These are phyloP conservation scores for Elsinoe perseae DNA, from an alignment of 2,329 filamentous ascomycete species.

Conservation along the genomic window DNA sequence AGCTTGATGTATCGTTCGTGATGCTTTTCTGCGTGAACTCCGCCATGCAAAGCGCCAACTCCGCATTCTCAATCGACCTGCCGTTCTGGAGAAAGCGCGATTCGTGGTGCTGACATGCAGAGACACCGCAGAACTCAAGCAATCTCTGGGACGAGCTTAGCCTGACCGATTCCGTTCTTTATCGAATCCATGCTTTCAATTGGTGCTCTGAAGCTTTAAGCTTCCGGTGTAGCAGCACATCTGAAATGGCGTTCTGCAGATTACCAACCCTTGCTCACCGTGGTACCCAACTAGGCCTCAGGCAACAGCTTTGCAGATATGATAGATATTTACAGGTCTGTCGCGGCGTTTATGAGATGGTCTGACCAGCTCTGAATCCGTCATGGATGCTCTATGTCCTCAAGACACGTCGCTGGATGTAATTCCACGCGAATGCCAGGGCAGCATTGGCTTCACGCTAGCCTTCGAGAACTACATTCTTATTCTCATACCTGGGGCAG, in stretches of 20 bases:
- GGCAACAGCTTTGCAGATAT: conserved; percentile 1
- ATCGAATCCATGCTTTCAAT: not conserved
- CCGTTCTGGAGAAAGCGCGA: conserved; percentile 4
- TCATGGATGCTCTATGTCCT: conserved; percentile 9
- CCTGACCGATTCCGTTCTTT: not conserved
- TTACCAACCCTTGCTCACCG: not conserved
- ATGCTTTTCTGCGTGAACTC: not conserved
- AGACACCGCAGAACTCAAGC: conserved; percentile 12
- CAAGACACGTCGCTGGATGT: conserved; percentile 5
- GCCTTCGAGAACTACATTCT: conserved; percentile 27
- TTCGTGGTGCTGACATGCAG: conserved; percentile 1
- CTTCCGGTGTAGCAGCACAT: not conserved
- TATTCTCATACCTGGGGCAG: conserved; percentile 24
- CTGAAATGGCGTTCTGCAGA: not conserved
- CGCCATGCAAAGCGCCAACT: not conserved
- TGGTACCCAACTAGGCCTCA: not conserved
- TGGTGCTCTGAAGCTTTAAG: not conserved
- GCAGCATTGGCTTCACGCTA: conserved; percentile 27
- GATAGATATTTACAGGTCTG: not conserved
- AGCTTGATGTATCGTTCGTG: not conserved
- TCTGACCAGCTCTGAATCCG: not conserved
- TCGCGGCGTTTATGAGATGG: not conserved
- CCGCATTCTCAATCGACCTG: not conserved
- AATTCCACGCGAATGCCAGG: conserved; percentile 15
- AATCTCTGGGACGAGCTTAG: not conserved